Conservation (phyloP, 2,329 filamentous ascomycete species). For the Fusarium dimerum region DNA sequence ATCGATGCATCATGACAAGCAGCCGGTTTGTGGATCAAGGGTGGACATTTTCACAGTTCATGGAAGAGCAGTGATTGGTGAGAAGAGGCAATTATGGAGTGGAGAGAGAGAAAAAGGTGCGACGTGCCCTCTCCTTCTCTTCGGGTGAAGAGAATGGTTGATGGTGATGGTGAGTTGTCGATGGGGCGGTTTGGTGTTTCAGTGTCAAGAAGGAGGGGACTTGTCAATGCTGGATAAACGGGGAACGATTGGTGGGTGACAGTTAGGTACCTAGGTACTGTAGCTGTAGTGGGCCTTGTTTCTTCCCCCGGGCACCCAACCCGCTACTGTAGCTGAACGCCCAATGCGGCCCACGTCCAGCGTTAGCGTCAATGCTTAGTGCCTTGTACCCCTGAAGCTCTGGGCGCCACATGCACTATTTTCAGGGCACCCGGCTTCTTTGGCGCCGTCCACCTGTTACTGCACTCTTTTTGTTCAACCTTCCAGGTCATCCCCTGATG, state of each 20-base stretch:
- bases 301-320: too few relatives aligned
- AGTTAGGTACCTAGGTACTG: too few relatives aligned
- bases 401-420: conserved; percentile 5
- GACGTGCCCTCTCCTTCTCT: conserved; percentile 17
- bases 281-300: too few relatives aligned
- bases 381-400: conserved; percentile 17
- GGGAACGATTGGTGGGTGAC: too few relatives aligned
- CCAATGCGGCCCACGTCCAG: too few relatives aligned
- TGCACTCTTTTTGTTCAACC: too few relatives aligned
- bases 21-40: conserved; percentile 15
- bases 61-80: conserved; percentile 23
- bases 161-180: conserved; percentile 11
- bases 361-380: conserved; percentile 3
- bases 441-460: neutral
- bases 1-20: conserved; percentile 9
- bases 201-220: conserved; percentile 21
- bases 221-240: conserved; percentile 19
- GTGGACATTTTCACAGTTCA: conserved; percentile 10
- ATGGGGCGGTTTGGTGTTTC: conserved; percentile 31
- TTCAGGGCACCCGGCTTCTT: neutral
- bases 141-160: conserved; percentile 5
- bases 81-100: conserved; percentile 7
- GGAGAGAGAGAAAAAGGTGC: conserved; percentile 14
- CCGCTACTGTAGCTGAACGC: too few relatives aligned
- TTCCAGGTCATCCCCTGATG: too few relatives aligned